phyloP scores from a whole-genome alignment of 176 grass and related monocot species.

The Phragmites australis region DNA sequence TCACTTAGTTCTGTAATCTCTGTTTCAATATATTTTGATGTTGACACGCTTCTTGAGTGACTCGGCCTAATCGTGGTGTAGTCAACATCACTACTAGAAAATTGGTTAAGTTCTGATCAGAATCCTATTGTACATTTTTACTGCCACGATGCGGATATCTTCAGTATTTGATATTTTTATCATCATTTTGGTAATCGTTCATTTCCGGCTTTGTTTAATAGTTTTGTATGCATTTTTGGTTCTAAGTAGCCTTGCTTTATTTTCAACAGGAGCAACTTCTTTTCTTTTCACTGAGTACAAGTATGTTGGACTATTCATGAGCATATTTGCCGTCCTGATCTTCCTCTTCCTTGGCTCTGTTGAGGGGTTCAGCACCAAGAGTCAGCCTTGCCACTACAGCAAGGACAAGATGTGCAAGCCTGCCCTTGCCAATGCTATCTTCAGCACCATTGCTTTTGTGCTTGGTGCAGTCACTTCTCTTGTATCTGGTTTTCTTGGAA shows the following conservation, averaged over 20 bases:
- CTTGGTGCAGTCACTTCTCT: slow-evolving; percentile 86
- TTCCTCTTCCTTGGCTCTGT: slow-evolving; percentile 95
- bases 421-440: slow-evolving; percentile 80
- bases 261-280: slow-evolving; percentile 85
- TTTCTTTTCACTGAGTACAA: slow-evolving; percentile 93
- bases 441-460: slow-evolving; percentile 89
- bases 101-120: not conserved
- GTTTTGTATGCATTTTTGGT: slow-evolving; percentile 8
- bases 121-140: not conserved
- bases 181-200: not conserved
- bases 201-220: not conserved
- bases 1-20: not conserved
- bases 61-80: not conserved
- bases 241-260: slow-evolving; percentile 20
- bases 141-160: not conserved
- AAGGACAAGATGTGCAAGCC: slow-evolving; percentile 86
- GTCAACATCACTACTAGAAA: not conserved
- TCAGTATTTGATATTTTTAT: not conserved
- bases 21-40: not conserved
- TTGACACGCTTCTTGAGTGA: not conserved
- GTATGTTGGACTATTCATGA: slow-evolving; percentile 89
- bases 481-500: slow-evolving; percentile 91
- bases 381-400: slow-evolving; percentile 89
- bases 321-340: slow-evolving; percentile 73
- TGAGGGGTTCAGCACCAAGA: slow-evolving; percentile 85